Conservation (phyloP, 164 flowering plant genomes). For the Warburgia ugandensis region DNA sequence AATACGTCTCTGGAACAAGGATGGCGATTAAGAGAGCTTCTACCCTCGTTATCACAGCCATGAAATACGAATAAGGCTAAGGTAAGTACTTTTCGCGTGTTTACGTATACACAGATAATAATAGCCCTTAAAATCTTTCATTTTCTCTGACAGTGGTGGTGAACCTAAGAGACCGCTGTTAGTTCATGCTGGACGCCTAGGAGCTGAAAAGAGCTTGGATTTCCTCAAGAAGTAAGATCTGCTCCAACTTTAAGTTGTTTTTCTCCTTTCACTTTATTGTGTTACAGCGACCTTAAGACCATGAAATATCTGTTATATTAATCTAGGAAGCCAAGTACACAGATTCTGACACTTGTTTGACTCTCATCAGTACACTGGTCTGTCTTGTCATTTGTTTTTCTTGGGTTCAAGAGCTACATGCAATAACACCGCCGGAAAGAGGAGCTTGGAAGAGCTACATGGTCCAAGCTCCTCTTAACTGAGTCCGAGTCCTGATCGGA, state of each 20-base stretch:
- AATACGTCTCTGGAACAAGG: slow-evolving; percentile 94
- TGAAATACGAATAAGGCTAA: slow-evolving; percentile 74
- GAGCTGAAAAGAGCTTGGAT: slow-evolving; percentile 97
- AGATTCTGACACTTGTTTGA: no score
- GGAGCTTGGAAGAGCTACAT: no score
- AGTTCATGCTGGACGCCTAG: slow-evolving; percentile 91
- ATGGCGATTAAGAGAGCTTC: slow-evolving; percentile 91
- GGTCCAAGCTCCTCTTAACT: no score
- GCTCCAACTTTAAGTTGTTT: neutral
- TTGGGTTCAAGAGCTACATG: no score
- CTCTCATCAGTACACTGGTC: no score
- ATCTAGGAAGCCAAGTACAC: no score
- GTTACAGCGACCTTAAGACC: neutral
- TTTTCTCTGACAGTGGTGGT: slow-evolving; percentile 81
- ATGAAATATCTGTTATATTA: no score
- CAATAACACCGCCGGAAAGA: no score
- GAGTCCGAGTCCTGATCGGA: no score
- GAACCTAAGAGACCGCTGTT: slow-evolving; percentile 90
- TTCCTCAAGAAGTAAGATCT: slow-evolving; percentile 65
- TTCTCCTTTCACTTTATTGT: neutral
- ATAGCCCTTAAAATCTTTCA: no score
- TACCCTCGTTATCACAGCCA: slow-evolving; percentile 64
- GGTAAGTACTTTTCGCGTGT: slow-evolving; percentile 25
- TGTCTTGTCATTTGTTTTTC: no score
- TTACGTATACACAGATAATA: no score